These are phyloP conservation scores for Rhytidiadelphus loreus DNA, from an alignment of 225 moss, liverwort and hornwort species.

Conservation along the genomic window DNA sequence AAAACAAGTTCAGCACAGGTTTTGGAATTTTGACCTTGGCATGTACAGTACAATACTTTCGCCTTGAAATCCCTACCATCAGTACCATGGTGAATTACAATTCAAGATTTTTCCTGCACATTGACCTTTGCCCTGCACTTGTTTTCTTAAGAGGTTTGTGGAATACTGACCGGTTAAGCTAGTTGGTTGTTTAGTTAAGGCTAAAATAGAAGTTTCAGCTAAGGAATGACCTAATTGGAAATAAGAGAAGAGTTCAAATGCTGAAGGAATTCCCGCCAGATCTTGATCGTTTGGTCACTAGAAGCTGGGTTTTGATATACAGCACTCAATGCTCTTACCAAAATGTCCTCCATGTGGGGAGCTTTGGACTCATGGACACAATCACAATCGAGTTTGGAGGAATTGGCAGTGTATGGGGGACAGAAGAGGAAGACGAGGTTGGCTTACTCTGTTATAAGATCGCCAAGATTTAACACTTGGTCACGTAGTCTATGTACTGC, in stretches of 20 bases:
- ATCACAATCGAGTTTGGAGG: background rate
- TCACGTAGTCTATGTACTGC: background rate
- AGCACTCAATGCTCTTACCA: background rate
- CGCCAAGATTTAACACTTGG: background rate
- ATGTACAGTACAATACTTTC: background rate
- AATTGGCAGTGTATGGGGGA: background rate
- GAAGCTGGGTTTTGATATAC: too few species aligned
- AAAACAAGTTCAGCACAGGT: background rate
- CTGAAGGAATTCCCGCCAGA: background rate
- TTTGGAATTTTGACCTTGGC: background rate
- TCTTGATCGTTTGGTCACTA: background rate
- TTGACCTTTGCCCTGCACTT: background rate
- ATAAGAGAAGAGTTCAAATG: background rate
- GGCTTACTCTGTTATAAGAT: background rate
- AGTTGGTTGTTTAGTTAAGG: background rate
- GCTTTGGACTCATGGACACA: background rate
- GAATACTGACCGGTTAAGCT: background rate
- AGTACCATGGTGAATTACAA: background rate
- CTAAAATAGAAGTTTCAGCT: background rate
- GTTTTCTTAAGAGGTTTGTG: background rate
- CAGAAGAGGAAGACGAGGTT: background rate
- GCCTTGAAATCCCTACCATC: background rate
- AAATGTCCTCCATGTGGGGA: background rate
- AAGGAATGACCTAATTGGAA: background rate
- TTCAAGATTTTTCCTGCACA: background rate